Conservation (phyloP, 257 asterid genomes). For the Solanum etuberosum region DNA sequence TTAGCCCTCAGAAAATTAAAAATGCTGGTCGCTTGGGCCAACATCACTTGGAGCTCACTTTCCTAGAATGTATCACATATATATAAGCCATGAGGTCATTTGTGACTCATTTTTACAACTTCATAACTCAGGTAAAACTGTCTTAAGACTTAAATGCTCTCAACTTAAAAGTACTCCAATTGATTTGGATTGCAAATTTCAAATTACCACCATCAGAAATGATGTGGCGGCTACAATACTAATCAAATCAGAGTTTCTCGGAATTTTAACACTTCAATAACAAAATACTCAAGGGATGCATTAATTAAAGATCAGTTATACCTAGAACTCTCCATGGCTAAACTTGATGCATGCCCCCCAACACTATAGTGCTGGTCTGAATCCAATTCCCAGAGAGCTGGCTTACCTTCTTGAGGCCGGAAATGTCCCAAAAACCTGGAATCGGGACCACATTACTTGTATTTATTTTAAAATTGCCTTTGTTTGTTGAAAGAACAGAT, state of each 20-base stretch:
- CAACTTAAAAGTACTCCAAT: not conserved
- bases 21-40: not conserved
- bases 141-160: not conserved
- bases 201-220: not conserved
- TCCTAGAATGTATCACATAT: not conserved
- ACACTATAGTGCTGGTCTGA: slow-evolving; percentile 71
- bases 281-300: not conserved
- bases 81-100: not conserved
- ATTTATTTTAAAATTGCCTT: not conserved
- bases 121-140: not conserved
- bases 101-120: not conserved
- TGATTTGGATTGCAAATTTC: not conserved
- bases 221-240: not conserved
- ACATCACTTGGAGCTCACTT: not conserved
- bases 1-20: not conserved
- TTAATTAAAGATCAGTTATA: slow-evolving; percentile 3
- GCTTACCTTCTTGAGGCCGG: slow-evolving; percentile 77
- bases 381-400: slow-evolving; percentile 86
- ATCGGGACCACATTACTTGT: not conserved
- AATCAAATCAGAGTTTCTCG: not conserved
- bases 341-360: slow-evolving; percentile 46
- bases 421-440: slow-evolving; percentile 91
- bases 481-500: not conserved
- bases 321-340: slow-evolving; percentile 49
- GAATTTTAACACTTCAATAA: not conserved